Evolutionary conservation across 2,329 filamentous ascomycete genomes (phyloP).

Genomic region (Aureobasidium sp.): DNA sequence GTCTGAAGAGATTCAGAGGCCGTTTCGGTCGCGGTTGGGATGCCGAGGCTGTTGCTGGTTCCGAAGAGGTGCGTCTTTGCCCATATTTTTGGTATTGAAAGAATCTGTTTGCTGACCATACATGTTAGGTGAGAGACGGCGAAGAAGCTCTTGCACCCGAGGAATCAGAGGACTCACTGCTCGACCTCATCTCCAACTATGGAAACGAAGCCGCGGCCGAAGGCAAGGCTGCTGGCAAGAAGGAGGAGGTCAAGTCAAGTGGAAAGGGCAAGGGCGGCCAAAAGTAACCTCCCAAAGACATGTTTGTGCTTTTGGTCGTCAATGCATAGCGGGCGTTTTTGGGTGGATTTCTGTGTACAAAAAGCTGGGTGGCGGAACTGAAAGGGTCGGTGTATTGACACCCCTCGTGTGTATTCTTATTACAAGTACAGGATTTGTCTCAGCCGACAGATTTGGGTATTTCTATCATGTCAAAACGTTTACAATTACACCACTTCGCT

Average conservation of each 20-base stretch:
- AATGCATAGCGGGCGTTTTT: slow-evolving; percentile 13
- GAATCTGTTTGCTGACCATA: background rate
- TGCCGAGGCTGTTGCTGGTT: slow-evolving; percentile 32
- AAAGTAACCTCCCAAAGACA: slow-evolving; percentile 18
- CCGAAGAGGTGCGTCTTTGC: slow-evolving; percentile 12
- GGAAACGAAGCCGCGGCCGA: slow-evolving; percentile 28
- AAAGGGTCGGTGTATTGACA: background rate
- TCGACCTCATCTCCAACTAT: slow-evolving; percentile 49
- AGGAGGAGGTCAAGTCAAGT: slow-evolving; percentile 27
- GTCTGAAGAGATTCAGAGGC: slow-evolving; percentile 73
- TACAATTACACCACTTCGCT: background rate
- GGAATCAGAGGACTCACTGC: slow-evolving; percentile 44
- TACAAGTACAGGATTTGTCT: background rate
- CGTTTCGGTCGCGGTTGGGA: slow-evolving; percentile 83
- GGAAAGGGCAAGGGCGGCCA: slow-evolving; percentile 28
- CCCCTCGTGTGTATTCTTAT: background rate
- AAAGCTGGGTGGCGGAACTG: background rate
- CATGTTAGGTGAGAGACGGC: slow-evolving; percentile 35
- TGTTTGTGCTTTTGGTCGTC: slow-evolving; percentile 2
- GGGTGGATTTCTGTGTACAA: slow-evolving; percentile 3
- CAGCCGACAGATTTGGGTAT: background rate
- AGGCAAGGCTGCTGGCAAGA: slow-evolving; percentile 36
- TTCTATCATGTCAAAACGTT: background rate
- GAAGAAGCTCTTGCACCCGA: slow-evolving; percentile 34
- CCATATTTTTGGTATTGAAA: background rate